Evolutionary conservation across 768 basidiomycete genomes (phyloP).

Genomic region (Leccinum boreale): DNA sequence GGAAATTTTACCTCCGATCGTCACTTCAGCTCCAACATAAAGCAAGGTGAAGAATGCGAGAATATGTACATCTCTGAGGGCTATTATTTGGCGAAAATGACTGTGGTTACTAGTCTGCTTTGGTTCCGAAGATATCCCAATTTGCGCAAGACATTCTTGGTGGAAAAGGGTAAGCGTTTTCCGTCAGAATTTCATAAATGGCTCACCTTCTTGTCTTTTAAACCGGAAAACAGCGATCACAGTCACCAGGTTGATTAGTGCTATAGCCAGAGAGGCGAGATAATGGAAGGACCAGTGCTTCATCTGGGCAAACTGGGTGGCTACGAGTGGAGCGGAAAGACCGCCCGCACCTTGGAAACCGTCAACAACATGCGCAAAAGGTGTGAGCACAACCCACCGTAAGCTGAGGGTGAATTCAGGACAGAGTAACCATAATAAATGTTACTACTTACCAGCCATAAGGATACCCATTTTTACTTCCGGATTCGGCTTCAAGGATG

Average conservation of each 20-base stretch:
- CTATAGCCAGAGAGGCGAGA: constrained; percentile 59
- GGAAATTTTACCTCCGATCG: constrained; percentile 39
- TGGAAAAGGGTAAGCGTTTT: not conserved
- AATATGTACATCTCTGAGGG: constrained; percentile 40
- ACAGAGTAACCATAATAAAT: not conserved
- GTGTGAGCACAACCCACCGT: constrained; percentile 5
- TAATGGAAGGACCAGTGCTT: constrained; percentile 41
- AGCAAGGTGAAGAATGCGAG: constrained; percentile 44
- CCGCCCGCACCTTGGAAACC: constrained; percentile 41
- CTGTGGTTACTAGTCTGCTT: constrained; percentile 29
- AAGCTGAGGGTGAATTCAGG: constrained; percentile 3
- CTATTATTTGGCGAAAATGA: constrained; percentile 46
- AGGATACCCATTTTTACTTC: constrained; percentile 67
- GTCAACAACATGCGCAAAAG: not conserved
- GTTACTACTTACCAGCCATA: constrained; percentile 39
- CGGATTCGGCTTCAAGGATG: constrained; percentile 50
- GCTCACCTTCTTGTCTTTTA: constrained; percentile 61
- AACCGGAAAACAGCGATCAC: constrained; percentile 59
- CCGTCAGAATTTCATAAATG: not conserved
- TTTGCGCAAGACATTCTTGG: constrained; percentile 36
- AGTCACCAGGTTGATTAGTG: constrained; percentile 48
- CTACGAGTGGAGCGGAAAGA: constrained; percentile 48
- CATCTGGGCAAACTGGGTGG: constrained; percentile 47
- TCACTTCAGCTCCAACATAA: constrained; percentile 53
- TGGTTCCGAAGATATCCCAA: constrained; percentile 31